Conservation (phyloP, 2,329 filamentous ascomycete genomes). For the Botryosphaeria dothidea region DNA sequence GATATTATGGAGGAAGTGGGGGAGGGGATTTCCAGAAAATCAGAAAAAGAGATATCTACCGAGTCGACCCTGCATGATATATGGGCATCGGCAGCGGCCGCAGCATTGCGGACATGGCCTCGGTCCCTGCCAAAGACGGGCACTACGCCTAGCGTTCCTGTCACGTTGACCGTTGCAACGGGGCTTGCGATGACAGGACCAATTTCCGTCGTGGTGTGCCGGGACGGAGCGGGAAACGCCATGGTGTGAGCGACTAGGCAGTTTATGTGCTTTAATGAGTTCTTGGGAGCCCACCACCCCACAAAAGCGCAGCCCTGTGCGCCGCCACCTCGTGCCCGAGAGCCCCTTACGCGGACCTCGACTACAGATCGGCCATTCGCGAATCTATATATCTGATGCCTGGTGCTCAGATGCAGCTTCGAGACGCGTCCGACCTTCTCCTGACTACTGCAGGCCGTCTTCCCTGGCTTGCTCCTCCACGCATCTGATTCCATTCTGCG, state of each 20-base stretch:
- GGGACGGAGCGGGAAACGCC: constrained; percentile 2
- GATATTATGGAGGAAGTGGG: neutral
- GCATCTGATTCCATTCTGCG: neutral
- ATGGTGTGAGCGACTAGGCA: neutral
- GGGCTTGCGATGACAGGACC: neutral
- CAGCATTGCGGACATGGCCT: neutral
- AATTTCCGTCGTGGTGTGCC: neutral
- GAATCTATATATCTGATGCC: constrained; percentile 15
- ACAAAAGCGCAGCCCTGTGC: neutral
- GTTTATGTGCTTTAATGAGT: neutral
- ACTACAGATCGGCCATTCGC: constrained; percentile 2
- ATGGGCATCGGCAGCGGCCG: neutral
- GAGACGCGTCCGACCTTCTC: neutral
- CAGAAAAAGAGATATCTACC: neutral
- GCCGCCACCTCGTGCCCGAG: neutral
- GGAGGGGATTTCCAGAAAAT: neutral
- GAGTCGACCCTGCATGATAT: neutral
- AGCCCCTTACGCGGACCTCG: neutral
- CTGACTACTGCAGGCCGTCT: neutral
- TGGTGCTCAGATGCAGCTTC: neutral
- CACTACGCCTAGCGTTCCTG: neutral
- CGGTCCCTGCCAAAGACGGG: neutral
- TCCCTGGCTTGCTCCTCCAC: neutral
- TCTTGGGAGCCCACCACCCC: neutral
- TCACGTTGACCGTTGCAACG: neutral